Evolutionary conservation across 495 filamentous ascomycete genomes (phyloP).

Genomic region (Hypoxylon trugodes): DNA sequence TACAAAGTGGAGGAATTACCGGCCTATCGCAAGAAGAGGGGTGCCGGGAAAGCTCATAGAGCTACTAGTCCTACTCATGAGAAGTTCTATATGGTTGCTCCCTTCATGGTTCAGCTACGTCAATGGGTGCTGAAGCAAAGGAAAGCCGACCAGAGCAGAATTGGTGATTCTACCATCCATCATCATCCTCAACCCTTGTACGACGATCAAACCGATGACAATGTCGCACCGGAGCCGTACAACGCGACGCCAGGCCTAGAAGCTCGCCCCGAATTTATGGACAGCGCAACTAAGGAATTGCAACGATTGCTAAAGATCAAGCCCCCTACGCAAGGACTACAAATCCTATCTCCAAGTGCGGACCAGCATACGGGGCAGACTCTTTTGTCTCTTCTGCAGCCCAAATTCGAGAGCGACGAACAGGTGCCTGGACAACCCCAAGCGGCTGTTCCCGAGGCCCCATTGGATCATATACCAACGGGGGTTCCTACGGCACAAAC

Average conservation of each 20-base stretch:
- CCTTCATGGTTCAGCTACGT: slow-evolving; percentile 84
- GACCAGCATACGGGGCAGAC: slow-evolving; percentile 51
- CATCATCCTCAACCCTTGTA: slow-evolving; percentile 35
- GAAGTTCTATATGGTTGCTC: slow-evolving; percentile 98
- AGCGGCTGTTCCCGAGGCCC: slow-evolving; percentile 43
- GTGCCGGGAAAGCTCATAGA: slow-evolving; percentile 62
- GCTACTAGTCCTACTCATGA: slow-evolving; percentile 71
- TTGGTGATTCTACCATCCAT: slow-evolving; percentile 19
- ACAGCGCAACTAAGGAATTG: slow-evolving; percentile 69
- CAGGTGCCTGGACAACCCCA: slow-evolving; percentile 12
- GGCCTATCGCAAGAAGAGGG: slow-evolving; percentile 72
- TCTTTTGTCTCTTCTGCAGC: slow-evolving; percentile 66
- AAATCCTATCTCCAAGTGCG: slow-evolving; percentile 37
- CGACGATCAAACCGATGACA: slow-evolving; percentile 55
- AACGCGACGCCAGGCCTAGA: slow-evolving; percentile 1
- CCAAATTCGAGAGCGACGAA: slow-evolving; percentile 40
- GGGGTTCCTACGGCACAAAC: too few species aligned
- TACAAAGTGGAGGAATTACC: slow-evolving; percentile 88
- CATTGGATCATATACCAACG: slow-evolving; percentile 51
- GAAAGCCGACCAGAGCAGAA: slow-evolving; percentile 65
- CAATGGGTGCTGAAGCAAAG: slow-evolving; percentile 90
- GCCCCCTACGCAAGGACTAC: slow-evolving; percentile 55
- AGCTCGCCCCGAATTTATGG: slow-evolving; percentile 39
- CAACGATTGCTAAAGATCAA: slow-evolving; percentile 71
- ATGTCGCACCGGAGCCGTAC: slow-evolving; percentile 38